Base-by-base conservation (phyloP, 345 rosid species). In the Bruguiera parviflora region DNA sequence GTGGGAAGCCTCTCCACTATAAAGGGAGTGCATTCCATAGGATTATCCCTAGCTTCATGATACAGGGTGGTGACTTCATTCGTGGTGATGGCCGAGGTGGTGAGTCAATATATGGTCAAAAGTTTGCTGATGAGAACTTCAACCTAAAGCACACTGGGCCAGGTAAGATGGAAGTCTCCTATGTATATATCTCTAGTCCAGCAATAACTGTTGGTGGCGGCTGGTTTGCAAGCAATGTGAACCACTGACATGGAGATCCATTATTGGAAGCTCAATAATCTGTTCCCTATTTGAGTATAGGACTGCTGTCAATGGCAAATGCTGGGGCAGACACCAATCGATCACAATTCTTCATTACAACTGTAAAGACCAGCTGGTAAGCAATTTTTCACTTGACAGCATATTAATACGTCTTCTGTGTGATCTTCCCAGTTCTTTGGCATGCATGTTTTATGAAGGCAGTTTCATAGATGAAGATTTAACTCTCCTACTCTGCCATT, bases 21-120 rank as follows among this genome's bases (percentile, higher is more conserved):
- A 94, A 87, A 78, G 96, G 90, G 3, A 90, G 96, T 68, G 15
- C 73, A 27, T 90, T 95, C 77, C 99, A 92, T 82, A 80, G 97
- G 78, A 90, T 95, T 79, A 92, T 95, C 74, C 96, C 97, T 9
- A 87, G 86, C 82, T 95, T 95, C 72, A 95, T 95, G 99, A 63
- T 90, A 29, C 98, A 95, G 43, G 99, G 98, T 47, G 99, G 99
- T 67, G 99, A 95, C 58, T 90, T 95, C 62, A 95, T 96, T 0
- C 91, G 62, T 52, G 98, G 97, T 0, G 90, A 90, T 37, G 99
- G 98, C 47, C 85, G 85, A 77, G 98, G 96, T 33, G 98, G 99
- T 52, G 98, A 95, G 70, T 95, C 96, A 0, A 88, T 95, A 73
- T 95, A 90, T 13, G 99, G 99, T 32, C 87, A 84, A 83, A 92